These are phyloP conservation scores for Inonotus obliquus DNA, from an alignment of 1,284 basidiomycete species.

Conservation along the genomic window DNA sequence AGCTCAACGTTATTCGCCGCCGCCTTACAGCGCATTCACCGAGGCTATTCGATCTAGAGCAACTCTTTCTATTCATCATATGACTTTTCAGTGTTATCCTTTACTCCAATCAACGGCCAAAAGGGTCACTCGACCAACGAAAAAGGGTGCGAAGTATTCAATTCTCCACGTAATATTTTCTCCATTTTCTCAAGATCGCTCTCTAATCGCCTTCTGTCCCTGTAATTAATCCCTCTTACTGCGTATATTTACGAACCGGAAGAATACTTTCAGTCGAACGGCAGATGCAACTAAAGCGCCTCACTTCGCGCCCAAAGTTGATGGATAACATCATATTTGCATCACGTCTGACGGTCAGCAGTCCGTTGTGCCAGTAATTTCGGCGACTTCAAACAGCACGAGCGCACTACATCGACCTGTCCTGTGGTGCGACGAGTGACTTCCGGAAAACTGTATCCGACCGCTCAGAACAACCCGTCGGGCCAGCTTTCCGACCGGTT, in stretches of 20 bases:
- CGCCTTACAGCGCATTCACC: too few relatives aligned
- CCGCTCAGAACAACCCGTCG: not conserved
- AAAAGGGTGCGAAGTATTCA: not conserved
- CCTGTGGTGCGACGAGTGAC: not conserved
- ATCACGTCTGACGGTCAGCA: not conserved
- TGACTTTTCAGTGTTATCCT: not conserved
- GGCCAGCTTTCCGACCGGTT: not conserved
- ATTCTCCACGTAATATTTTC: conserved; percentile 9
- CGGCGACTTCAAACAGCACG: not conserved
- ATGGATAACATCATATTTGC: not conserved
- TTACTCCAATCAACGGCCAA: not conserved
- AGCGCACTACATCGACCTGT: not conserved
- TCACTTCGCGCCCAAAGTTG: not conserved
- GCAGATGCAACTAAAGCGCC: not conserved
- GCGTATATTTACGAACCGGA: not conserved
- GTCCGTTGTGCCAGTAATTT: not conserved
- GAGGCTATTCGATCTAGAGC: too few relatives aligned
- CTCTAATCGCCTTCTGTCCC: not conserved
- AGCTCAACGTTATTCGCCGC: not conserved
- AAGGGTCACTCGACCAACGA: conserved; percentile 4
- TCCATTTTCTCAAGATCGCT: conserved; percentile 5
- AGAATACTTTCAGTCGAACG: not conserved
- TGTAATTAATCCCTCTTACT: not conserved
- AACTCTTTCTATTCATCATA: too few relatives aligned
- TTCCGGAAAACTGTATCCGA: not conserved